Conservation (phyloP, 225 moss, liverwort and hornwort species). For the Takakia lepidozioides region DNA sequence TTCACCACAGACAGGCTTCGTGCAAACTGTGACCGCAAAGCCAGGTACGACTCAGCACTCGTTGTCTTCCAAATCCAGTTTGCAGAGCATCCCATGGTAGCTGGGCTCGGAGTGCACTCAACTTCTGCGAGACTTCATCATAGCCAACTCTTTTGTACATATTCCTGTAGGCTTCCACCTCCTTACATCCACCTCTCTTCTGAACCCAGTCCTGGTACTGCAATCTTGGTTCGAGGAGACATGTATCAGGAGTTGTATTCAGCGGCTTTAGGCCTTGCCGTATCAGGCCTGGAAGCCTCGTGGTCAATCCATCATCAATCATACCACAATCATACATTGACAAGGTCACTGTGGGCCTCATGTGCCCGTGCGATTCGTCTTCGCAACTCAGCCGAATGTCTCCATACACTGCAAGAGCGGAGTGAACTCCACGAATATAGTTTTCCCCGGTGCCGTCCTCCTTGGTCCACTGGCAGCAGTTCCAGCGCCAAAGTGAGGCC, state of each 20-base stretch:
- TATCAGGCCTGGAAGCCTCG: slow-evolving; percentile 28
- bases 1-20: slow-evolving; percentile 72
- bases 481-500: no score
- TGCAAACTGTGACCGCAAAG: slow-evolving; percentile 69
- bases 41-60: slow-evolving; percentile 85
- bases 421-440: no score
- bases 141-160: slow-evolving; percentile 51
- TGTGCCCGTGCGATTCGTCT: no score
- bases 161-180: slow-evolving; percentile 52
- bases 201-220: slow-evolving; percentile 65
- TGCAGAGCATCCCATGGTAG: slow-evolving; percentile 83
- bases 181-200: slow-evolving; percentile 41
- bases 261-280: slow-evolving; percentile 39
- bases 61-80: slow-evolving; percentile 71
- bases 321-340: no score
- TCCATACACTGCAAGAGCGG: no score
- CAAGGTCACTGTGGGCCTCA: no score
- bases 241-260: slow-evolving; percentile 20
- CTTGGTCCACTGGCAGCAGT: no score
- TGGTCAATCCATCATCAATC: slow-evolving; percentile 67
- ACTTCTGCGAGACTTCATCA: slow-evolving; percentile 54
- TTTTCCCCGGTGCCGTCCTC: no score
- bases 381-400: no score
- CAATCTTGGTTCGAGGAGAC: slow-evolving; percentile 26
- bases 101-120: slow-evolving; percentile 47